Evolutionary conservation across 345 rosid species (phyloP), one percentile per base, ranked within the genome.

Genomic region (Linum trigynum): DNA sequence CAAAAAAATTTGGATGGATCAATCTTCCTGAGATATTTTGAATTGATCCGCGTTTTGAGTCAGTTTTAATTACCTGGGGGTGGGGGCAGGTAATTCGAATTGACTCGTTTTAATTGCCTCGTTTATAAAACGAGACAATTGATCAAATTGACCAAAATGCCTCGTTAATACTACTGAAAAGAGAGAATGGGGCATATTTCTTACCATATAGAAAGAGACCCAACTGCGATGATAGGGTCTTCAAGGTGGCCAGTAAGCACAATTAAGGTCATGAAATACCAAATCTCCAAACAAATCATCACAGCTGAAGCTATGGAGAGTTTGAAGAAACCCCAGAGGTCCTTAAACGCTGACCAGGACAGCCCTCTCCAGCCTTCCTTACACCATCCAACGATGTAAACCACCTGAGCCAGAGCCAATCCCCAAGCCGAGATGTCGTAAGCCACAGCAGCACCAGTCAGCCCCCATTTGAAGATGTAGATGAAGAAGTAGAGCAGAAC

Each of bases 211-310:
- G 99, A 90, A 73, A 94, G 95, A 38, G 95, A 94, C 1, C 99
- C 99, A 62, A 90, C 91, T 1, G 95, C 92, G 32, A 90, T 76
- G 40, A 90, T 75, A 36, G 99, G 95, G 63, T 94, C 84, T 55
- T 82, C 85, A 67, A 88, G 96, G 69, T 94, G 96, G 10, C 99
- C 99, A 2, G 99, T 90, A 48, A 94, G 92, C 61, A 94, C 97
- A 73, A 94, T 88, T 53, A 94, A 84, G 38, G 87, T 82, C 97
- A 94, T 94, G 66, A 88, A 86, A 71, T 94, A 94, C 99, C 97
- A 94, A 80, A 94, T 86, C 86, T 94, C 97, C n/a, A 94, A 72
- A 69, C 95, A 94, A 71, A 94, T 80, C 97, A 90, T 90, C 4
- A 92, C 83, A 45, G 97, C 99, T n/a, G 99, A 94, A 50, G 99